Conservation (phyloP, 208 protist genomes). For the Zelonia costaricensis region DNA sequence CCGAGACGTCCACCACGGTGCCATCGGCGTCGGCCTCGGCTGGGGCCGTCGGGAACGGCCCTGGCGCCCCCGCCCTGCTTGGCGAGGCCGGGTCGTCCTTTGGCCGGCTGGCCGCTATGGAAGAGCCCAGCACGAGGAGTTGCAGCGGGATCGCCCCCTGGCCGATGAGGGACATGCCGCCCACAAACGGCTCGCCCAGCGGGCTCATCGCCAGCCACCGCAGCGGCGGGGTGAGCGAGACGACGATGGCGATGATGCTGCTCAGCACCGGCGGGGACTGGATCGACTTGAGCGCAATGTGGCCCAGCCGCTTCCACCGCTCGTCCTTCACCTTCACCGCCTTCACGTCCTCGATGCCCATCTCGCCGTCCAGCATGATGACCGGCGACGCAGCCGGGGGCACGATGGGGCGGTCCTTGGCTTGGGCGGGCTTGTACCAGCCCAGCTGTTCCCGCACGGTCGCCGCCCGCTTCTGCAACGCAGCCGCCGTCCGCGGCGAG, state of each 20-base stretch:
- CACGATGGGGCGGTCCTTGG: constrained; percentile 29
- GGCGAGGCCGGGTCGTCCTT: constrained; percentile 5
- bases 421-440: constrained; percentile 37
- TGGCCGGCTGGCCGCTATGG: constrained; percentile 30
- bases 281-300: constrained; percentile 27
- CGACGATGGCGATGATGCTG: constrained; percentile 53
- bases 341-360: constrained; percentile 3
- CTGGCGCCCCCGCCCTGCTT: background rate
- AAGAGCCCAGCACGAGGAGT: constrained; percentile 60
- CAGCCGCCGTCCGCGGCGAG: constrained; percentile 6
- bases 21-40: background rate
- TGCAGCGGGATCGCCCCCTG: constrained; percentile 62
- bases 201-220: constrained; percentile 56
- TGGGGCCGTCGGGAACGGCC: background rate
- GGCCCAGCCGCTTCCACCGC: constrained; percentile 8
- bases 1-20: constrained; percentile 7
- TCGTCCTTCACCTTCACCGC: background rate
- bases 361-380: constrained; percentile 13
- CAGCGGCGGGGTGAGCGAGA: constrained; percentile 66
- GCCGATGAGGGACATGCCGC: constrained; percentile 56
- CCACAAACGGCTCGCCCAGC: constrained; percentile 42
- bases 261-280: constrained; percentile 45
- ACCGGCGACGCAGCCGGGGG: constrained; percentile 6
- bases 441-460: constrained; percentile 36
- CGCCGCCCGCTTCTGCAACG: constrained; percentile 12